Evolutionary conservation across 257 asterid species (phyloP), one percentile per base, ranked within the genome.

Genomic region (Nicotiana paniculata): DNA sequence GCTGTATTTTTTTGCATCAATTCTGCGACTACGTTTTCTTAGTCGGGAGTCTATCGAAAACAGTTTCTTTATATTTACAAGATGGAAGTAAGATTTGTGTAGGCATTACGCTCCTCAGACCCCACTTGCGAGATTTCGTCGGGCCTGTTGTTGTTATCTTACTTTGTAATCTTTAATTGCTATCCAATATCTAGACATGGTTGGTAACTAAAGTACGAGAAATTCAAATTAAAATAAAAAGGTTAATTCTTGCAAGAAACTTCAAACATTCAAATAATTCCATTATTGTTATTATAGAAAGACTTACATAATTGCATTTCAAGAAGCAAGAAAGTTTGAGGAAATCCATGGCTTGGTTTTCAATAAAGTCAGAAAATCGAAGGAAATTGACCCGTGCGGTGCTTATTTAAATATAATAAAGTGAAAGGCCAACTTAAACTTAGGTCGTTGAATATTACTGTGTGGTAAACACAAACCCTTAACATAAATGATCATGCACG

Each of bases 331-430:
- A 87, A 85, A 86, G 78, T 9, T 79, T 90, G 93, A 83, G 95
- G 97, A 92, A 92, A 92, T 88, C 93, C 93, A 91, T 84, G 95
- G 87, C 86, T 77, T 83, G 80, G 85, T 85, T 83, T 89, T 88
- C 91, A 85, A 86, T 77, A 84, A 72, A 62, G 85, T 79, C 77
- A 82, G 91, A 86, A 80, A 66, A 85, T 88, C 88, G 89, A 85
- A 91, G 95, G 88, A 79, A 78, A 86, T 93, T 92, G 92, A 89
- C 92, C 87, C 89, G 83, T 90, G 91, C 89, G 84, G 46, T 80
- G 82, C 57, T 81, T 75, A 35, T 69, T 77, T 30, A 75, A 77
- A 37, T 63, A 33, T 43, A 82, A 77, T 24, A 1, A 46, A 17
- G 3, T 58, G 64, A 58, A 58, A 58, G 64, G 64, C 11, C 64